Evolutionary conservation across 169 alveolate species (phyloP).

Genomic region (Plasmodium cynomolgi): DNA sequence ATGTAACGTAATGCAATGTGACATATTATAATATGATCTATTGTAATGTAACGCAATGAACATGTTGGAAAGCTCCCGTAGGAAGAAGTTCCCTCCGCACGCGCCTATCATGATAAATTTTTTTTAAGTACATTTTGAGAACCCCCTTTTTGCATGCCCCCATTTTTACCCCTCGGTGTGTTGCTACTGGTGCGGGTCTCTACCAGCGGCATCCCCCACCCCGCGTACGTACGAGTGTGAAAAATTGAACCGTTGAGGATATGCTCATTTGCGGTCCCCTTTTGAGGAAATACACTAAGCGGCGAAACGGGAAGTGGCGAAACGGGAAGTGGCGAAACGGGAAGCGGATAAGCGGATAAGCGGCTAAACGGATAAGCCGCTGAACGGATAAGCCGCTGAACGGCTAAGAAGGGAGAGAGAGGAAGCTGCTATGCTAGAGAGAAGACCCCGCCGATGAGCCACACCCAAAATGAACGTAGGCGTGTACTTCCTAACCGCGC

Average conservation of each 20-base stretch:
- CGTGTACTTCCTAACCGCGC: constrained; percentile 4
- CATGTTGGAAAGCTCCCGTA: not conserved
- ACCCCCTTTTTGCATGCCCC: not conserved
- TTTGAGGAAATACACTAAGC: not conserved
- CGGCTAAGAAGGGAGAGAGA: not conserved
- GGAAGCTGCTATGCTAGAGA: not conserved
- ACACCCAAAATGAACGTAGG: constrained; percentile 30
- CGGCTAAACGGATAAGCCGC: not conserved
- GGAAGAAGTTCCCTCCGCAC: not conserved
- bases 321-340: too few relatives aligned
- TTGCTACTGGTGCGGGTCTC: not conserved
- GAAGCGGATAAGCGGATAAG: not conserved
- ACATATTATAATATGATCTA: not conserved
- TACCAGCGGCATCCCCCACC: not conserved
- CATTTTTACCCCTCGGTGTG: not conserved
- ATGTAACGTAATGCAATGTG: too few relatives aligned
- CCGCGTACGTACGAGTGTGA: not conserved
- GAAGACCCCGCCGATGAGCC: not conserved
- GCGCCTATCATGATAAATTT: not conserved
- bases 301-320: too few relatives aligned
- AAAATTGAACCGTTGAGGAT: not conserved
- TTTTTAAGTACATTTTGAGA: not conserved
- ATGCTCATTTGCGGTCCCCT: not conserved
- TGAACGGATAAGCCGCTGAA: not conserved
- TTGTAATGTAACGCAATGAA: not conserved